Percentiles rank a stretch among this genome's conserved stretches.
Conservation (phyloP, 495 filamentous ascomycete species). For the Emericellopsis terricola region DNA sequence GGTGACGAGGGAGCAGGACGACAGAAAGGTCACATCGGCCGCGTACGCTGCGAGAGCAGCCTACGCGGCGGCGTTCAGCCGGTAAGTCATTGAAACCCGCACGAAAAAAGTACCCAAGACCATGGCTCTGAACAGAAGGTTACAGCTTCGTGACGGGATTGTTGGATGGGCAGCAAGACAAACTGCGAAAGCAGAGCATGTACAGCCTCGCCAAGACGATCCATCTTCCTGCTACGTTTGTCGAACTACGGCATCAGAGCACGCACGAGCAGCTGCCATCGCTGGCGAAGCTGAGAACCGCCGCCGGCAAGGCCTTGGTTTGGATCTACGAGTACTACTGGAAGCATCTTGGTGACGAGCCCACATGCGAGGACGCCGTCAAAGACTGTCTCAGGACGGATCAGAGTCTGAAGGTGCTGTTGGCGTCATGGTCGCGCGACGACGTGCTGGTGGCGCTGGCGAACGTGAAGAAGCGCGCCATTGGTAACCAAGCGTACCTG, state of each 20-base stretch:
- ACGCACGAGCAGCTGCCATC: slow-evolving; percentile 76
- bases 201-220: slow-evolving; percentile 59
- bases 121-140: slow-evolving; percentile 1
- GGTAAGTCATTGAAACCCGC: slow-evolving; percentile 14
- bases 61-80: slow-evolving; percentile 29
- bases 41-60: slow-evolving; percentile 24
- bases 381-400: slow-evolving; percentile 1
- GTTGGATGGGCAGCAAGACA: slow-evolving; percentile 55
- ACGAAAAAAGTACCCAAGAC: background rate
- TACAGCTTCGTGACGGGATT: slow-evolving; percentile 80
- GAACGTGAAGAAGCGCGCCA: slow-evolving; percentile 13
- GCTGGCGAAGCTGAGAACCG: slow-evolving; percentile 46
- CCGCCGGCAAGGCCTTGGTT: slow-evolving; percentile 45
- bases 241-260: slow-evolving; percentile 77
- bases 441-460: slow-evolving; percentile 10
- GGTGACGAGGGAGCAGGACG: slow-evolving; percentile 15
- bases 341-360: slow-evolving; percentile 22
- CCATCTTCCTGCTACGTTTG: slow-evolving; percentile 65
- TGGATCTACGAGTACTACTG: slow-evolving; percentile 91
- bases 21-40: slow-evolving; percentile 8
- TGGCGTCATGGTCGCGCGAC: slow-evolving; percentile 2
- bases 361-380: slow-evolving; percentile 1
- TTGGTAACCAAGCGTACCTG: slow-evolving; percentile 16
- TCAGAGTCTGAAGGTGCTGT: slow-evolving; percentile 4
- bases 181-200: slow-evolving; percentile 59